Conservation (phyloP, 2,329 filamentous ascomycete species). For the Penicillium sp. region DNA sequence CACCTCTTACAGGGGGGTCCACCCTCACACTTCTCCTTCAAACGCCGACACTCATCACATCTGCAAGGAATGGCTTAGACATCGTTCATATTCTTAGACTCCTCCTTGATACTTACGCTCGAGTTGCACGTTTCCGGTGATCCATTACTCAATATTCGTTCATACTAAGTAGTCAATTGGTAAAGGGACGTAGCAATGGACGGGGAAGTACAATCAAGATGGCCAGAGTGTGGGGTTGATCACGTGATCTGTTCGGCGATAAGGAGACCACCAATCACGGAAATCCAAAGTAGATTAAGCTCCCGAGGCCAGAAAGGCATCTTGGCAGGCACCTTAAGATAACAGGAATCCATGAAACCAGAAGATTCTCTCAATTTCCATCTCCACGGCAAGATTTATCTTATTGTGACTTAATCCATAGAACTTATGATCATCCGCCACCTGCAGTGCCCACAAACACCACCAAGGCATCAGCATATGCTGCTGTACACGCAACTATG, state of each 20-base stretch:
- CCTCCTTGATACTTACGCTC: background rate
- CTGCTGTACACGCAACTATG: too few species aligned
- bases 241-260: conserved; percentile 2
- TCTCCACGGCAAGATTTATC: too few species aligned
- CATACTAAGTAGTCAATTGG: too few species aligned
- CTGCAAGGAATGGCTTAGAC: background rate
- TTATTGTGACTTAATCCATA: too few species aligned
- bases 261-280: background rate
- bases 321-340: background rate
- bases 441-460: too few species aligned
- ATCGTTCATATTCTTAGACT: background rate
- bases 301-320: background rate
- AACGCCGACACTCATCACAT: conserved; percentile 16
- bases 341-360: too few species aligned
- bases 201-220: background rate
- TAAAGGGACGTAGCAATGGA: background rate
- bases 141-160: background rate
- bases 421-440: too few species aligned
- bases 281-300: background rate
- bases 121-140: background rate
- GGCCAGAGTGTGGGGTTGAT: background rate
- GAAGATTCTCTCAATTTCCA: too few species aligned
- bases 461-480: too few species aligned
- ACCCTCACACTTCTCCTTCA: conserved; percentile 20
- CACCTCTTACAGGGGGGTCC: conserved; percentile 23